phyloP scores from a whole-genome alignment of 257 asterid genomes.

The Nicotiana paniculata region DNA sequence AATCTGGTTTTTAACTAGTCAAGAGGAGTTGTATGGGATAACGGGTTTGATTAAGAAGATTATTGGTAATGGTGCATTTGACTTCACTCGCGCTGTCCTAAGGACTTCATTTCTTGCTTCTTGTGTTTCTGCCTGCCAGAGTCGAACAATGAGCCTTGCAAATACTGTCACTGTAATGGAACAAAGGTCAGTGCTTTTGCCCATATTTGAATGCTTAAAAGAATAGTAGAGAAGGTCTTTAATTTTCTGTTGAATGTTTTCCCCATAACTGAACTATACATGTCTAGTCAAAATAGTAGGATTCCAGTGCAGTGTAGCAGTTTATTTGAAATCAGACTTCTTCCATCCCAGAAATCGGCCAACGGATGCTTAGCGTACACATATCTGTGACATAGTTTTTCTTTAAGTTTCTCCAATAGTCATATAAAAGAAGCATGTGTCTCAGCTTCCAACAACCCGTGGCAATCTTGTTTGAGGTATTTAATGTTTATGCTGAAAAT shows the following conservation, averaged over 20 bases:
- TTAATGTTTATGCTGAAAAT: not conserved
- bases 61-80: conserved; percentile 77
- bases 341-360: not conserved
- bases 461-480: not conserved
- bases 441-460: not conserved
- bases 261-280: not conserved
- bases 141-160: conserved; percentile 91
- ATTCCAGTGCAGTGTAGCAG: not conserved
- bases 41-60: conserved; percentile 78
- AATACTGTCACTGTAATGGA: conserved; percentile 98
- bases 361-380: too few relatives aligned
- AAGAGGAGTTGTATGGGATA: conserved; percentile 67
- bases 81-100: conserved; percentile 90
- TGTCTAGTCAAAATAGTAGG: conserved; percentile 1
- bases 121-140: conserved; percentile 95
- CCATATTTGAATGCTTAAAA: not conserved
- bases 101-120: conserved; percentile 99
- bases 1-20: conserved; percentile 82
- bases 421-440: not conserved
- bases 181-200: conserved; percentile 50
- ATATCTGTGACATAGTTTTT: not conserved
- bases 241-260: not conserved
- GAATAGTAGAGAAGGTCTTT: not conserved
- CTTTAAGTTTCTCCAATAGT: not conserved
- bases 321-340: not conserved